Evolutionary conservation across 169 alveolate species (phyloP), one percentile per base, ranked within the genome.

Genomic region (Plasmodium reichenowi): DNA sequence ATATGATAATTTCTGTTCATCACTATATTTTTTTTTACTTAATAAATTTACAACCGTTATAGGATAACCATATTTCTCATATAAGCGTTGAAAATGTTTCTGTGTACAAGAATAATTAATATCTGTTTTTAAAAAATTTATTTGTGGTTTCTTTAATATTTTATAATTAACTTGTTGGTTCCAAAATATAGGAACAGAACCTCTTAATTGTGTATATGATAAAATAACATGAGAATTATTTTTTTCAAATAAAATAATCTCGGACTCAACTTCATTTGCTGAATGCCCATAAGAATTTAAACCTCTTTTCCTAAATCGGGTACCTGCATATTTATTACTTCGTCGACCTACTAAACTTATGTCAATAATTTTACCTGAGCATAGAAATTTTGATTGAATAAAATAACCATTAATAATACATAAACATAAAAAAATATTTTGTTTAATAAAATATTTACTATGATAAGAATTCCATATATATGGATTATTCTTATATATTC

Each of bases 181-280:
- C 99, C 99, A 98, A 26, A 95, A 73, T 47, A 97, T 78, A 2
- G 99, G 99, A 59, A 98, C 97, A 2, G 99, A 97, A 10, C 99
- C 99, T 85, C 99, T 96, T 29, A 97, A 93, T 90, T 97, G 98
- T 9, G 97, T 97, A 88, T 94, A 96, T 13, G 99, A 94, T 48
- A 95, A 94, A 3, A 98, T 92, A 17, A 94, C 91, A 22, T 86
- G 86, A 2, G 93, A 75, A 50, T 94, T 89, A 26, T 93, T 87
- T 13, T 74, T 72, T 66, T 95, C 94, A n/a, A 91, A 94, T 6
- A 96, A 87, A n/a, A 98, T 74, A 29, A 97, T 96, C 88, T 98
- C 99, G 3, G 99, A 96, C 91, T 98, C 99, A 4, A 97, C 99
- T 66, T 96, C 98, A 93, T 98, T 98, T 0, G 99, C 97, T 24